Evolutionary conservation across 768 basidiomycete genomes (phyloP).

Genomic region (Auricularia heimuer): DNA sequence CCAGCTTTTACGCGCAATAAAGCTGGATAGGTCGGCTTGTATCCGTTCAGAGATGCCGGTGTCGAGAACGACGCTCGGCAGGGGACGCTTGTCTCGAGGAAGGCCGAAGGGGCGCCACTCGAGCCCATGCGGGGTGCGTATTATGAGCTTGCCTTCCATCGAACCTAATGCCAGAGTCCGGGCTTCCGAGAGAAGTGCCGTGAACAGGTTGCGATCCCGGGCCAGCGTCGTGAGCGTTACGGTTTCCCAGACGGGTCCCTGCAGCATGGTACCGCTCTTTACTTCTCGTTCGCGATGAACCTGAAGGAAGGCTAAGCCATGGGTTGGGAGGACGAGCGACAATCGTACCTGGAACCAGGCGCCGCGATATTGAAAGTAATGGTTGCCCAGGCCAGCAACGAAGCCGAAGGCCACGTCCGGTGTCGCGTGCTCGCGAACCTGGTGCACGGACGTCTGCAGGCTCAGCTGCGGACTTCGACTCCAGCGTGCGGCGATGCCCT

Average conservation of each 20-base stretch:
- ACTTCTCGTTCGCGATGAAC: conserved; percentile 85
- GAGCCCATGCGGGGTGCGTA: conserved; percentile 93
- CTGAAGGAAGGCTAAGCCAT: conserved; percentile 29
- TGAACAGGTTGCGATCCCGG: conserved; percentile 72
- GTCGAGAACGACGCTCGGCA: conserved; percentile 82
- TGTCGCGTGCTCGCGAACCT: conserved; percentile 75
- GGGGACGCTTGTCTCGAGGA: conserved; percentile 75
- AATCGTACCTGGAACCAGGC: conserved; percentile 88
- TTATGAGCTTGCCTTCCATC: conserved; percentile 89
- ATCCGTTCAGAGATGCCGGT: conserved; percentile 76
- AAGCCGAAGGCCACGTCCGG: conserved; percentile 82
- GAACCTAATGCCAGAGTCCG: conserved; percentile 74
- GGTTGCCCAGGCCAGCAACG: conserved; percentile 92
- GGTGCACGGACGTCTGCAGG: conserved; percentile 85
- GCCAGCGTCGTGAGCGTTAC: conserved; percentile 90
- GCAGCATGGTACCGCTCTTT: conserved; percentile 72
- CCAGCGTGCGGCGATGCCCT: conserved; percentile 31
- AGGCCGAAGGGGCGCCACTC: conserved; percentile 96
- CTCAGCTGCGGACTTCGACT: conserved; percentile 84
- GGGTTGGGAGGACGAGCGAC: not conserved
- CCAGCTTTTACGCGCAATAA: conserved; percentile 80
- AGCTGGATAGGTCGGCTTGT: conserved; percentile 70
- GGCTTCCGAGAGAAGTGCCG: conserved; percentile 77
- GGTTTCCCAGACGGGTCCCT: conserved; percentile 96
- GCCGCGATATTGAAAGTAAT: conserved; percentile 81